Evolutionary conservation across 352 stramenopile species (phyloP).

Genomic region (Phytopythium litorale): DNA sequence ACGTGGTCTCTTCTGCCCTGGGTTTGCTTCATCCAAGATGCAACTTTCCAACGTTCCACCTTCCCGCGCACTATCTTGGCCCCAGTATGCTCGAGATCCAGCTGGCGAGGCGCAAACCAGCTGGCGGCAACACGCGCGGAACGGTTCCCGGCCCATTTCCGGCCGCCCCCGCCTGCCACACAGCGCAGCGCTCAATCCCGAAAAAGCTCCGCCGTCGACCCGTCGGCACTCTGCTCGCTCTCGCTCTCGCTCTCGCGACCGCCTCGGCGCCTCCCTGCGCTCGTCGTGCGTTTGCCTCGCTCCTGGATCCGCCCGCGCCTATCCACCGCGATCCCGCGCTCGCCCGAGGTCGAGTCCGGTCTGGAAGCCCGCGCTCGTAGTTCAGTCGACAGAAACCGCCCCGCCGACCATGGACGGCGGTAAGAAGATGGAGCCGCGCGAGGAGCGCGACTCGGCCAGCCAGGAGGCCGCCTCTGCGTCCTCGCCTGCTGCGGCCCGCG

Average conservation of each 20-base stretch:
- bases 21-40: too few relatives aligned
- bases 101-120: neutral
- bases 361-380: too few relatives aligned
- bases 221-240: neutral
- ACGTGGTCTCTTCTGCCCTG: neutral
- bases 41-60: neutral
- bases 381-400: neutral
- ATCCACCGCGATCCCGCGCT: neutral
- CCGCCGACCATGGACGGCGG: slow-evolving; percentile 1
- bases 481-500: slow-evolving; percentile 1
- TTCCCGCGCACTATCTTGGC: neutral
- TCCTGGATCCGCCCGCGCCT: neutral
- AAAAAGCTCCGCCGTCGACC: neutral
- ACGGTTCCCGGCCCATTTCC: slow-evolving; percentile 4
- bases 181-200: neutral
- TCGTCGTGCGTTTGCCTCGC: neutral
- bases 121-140: slow-evolving; percentile 2
- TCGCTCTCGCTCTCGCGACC: neutral
- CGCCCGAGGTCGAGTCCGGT: neutral
- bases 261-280: neutral
- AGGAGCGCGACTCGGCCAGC: slow-evolving; percentile 36
- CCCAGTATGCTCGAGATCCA: neutral
- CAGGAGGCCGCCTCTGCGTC: slow-evolving; percentile 46
- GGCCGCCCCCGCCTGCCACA: neutral
- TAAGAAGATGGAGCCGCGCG: neutral